Evolutionary conservation across 805 yeast species (phyloP).

Genomic region (Kodamaea fukazawae): DNA sequence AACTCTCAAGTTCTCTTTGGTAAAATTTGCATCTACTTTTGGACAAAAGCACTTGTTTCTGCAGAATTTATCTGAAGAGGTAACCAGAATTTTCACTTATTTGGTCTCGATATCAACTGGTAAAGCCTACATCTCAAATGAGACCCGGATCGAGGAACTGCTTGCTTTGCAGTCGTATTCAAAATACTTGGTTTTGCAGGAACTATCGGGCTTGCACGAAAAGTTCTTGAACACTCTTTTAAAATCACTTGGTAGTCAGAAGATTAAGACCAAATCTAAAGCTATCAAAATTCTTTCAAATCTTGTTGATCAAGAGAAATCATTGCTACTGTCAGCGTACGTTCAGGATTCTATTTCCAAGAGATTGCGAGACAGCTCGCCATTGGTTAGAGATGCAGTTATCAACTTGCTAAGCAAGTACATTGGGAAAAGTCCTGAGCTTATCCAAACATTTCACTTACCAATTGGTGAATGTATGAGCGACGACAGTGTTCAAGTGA

Average conservation of each 20-base stretch:
- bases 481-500: conserved; percentile 64
- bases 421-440: conserved; percentile 41
- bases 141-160: conserved; percentile 21
- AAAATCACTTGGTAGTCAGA: conserved; percentile 26
- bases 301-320: conserved; percentile 52
- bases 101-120: no score
- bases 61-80: no score
- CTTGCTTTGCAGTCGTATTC: conserved; percentile 15
- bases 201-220: conserved; percentile 45
- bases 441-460: conserved; percentile 47
- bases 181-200: conserved; percentile 25
- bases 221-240: conserved; percentile 51
- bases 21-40: no score
- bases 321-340: conserved; percentile 46
- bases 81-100: no score
- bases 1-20: no score
- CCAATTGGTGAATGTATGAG: conserved; percentile 47
- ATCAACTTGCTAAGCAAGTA: conserved; percentile 60
- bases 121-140: conserved; percentile 10
- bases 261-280: conserved; percentile 40
- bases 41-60: no score
- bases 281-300: conserved; percentile 64
- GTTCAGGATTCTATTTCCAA: conserved; percentile 52
- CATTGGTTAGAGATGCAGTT: conserved; percentile 74
- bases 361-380: conserved; percentile 57